phyloP scores from a whole-genome alignment of 2,329 filamentous ascomycete species.

The Botrytis fragariae region DNA sequence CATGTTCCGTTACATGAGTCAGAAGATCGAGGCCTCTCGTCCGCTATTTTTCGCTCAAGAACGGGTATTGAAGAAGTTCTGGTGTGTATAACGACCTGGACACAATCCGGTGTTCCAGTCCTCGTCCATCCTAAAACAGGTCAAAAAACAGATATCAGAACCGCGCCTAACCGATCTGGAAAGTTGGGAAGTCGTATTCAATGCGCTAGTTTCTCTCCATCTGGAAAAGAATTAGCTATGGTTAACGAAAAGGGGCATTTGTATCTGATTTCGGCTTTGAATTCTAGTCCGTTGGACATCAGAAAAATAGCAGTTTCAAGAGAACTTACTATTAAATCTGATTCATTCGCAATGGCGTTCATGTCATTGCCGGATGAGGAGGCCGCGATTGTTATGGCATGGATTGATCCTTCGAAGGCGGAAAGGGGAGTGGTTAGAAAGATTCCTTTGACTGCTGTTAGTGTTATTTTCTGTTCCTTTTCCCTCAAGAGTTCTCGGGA shows the following conservation, averaged over 20 bases:
- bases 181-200: slow-evolving; percentile 43
- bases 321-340: slow-evolving; percentile 42
- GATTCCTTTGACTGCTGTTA: slow-evolving; percentile 29
- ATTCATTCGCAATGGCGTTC: slow-evolving; percentile 42
- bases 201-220: slow-evolving; percentile 42
- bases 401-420: slow-evolving; percentile 41
- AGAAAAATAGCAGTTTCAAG: slow-evolving; percentile 40
- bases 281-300: slow-evolving; percentile 42
- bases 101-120: slow-evolving; percentile 43
- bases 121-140: slow-evolving; percentile 43
- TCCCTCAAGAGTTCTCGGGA: not conserved
- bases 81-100: slow-evolving; percentile 45
- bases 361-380: slow-evolving; percentile 42
- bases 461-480: not conserved
- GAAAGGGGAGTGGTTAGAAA: slow-evolving; percentile 39
- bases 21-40: slow-evolving; percentile 43
- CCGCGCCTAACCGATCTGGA: slow-evolving; percentile 37
- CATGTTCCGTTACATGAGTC: slow-evolving; percentile 43
- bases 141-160: slow-evolving; percentile 40
- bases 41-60: slow-evolving; percentile 40
- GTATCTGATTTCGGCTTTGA: slow-evolving; percentile 42
- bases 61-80: slow-evolving; percentile 40
- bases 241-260: slow-evolving; percentile 44
- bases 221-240: slow-evolving; percentile 42
- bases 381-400: slow-evolving; percentile 40